Evolutionary conservation across 2,329 filamentous ascomycete genomes (phyloP), one percentile per base, ranked within the genome.

Genomic region (Phaeomoniella chlamydospora): DNA sequence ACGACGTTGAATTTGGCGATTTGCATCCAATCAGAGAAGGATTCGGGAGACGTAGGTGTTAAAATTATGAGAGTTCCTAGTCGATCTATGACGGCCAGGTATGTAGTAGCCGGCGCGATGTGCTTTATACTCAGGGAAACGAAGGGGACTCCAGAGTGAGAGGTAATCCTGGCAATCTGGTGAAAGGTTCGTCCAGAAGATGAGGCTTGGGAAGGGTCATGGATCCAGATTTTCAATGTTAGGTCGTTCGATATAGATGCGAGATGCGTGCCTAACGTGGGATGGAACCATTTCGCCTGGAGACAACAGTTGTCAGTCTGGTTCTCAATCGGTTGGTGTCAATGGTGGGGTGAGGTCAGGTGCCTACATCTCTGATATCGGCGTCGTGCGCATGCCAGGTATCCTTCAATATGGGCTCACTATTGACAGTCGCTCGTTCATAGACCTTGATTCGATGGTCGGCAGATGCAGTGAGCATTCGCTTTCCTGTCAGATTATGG

Each of bases 391-490:
- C 88, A 33, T 73, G 76, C 85, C 87, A 94, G 38, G 75, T 85
- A 60, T 96, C 88, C 52, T 77, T 81, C 26, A 90, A 62, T 35
- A 74, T 70, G 84, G 86, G 94, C 39, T 73, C 65, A 30, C 76
- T 75, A 47, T 85, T 80, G 45, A 77, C 67, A 39, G 70, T 77
- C 52, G 90, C 80, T 33, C 79, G 72, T 57, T 88, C 84, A 70
- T 88, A 94, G 43, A 94, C 81, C 53, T 87, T 85, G 50, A 96
- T 80, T 55, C 81, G 84, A 56, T 93, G 88, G 56, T 96, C 88
- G 13, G 88, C 83, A 13, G 85, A 90, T 19, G 85, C 86, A 2
- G 86, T 90, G 30, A 87, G 82, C 65, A 88, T 87, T 47, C 87
- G 82, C 49, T 85, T 87, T 47, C 87, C 88, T 56, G 93, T 93